Percentiles rank a stretch among this genome's conserved stretches.
Conservation (phyloP, 2,329 filamentous ascomycete genomes). For the Anisogramma anomala region DNA sequence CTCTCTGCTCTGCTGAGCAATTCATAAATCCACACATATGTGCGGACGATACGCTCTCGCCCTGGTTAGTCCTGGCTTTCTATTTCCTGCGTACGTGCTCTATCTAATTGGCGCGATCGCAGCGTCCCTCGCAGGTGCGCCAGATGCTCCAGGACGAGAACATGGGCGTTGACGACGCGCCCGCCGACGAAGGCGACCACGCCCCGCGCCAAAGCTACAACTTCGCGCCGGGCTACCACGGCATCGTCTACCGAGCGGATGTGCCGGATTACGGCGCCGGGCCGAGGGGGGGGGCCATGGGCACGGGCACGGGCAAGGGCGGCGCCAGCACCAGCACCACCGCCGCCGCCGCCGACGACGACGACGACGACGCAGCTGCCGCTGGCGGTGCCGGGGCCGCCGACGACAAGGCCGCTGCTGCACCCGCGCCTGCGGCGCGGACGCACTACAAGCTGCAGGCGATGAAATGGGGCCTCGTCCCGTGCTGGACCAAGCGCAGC, state of each 20-base stretch:
- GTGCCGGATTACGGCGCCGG: constrained; percentile 49
- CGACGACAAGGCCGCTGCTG: neutral
- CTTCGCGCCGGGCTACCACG: constrained; percentile 78
- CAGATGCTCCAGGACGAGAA: constrained; percentile 60
- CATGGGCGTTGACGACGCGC: constrained; percentile 61
- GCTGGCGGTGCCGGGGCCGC: neutral
- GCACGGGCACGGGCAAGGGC: constrained; percentile 8
- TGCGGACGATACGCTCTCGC: constrained; percentile 27
- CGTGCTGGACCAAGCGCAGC: constrained; percentile 82
- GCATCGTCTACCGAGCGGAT: constrained; percentile 75
- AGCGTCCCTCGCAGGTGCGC: constrained; percentile 70
- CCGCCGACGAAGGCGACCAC: constrained; percentile 53
- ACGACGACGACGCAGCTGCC: neutral
- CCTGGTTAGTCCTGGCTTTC: constrained; percentile 23
- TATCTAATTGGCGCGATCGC: too few relatives aligned
- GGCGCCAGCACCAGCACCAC: constrained; percentile 15
- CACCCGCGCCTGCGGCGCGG: too few relatives aligned
- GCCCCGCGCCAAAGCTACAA: constrained; percentile 70
- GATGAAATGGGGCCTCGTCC: constrained; percentile 94
- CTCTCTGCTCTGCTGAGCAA: too few relatives aligned
- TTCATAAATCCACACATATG: too few relatives aligned
- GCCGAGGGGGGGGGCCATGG: constrained; percentile 20
- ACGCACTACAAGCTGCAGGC: constrained; percentile 70
- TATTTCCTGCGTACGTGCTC: neutral
- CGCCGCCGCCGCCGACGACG: constrained; percentile 6